phyloP scores from a whole-genome alignment of 371 early-diverging fungal species.

The Thermomucor indicae-seudaticae region DNA sequence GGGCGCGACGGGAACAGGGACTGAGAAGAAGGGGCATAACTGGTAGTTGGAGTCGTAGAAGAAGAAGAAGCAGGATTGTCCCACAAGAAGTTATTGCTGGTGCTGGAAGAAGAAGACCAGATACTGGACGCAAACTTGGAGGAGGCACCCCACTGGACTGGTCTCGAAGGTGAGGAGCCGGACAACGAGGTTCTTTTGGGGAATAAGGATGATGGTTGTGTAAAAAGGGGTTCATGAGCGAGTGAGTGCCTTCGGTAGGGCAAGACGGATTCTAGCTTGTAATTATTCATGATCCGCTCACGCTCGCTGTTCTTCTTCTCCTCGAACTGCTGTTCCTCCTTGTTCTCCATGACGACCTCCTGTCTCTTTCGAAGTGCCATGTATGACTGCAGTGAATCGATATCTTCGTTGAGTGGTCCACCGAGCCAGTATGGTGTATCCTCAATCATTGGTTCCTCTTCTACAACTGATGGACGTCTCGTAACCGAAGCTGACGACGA shows the following conservation, averaged over 20 bases:
- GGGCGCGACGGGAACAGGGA: constrained; percentile 5
- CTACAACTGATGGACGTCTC: background rate
- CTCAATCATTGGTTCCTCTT: background rate
- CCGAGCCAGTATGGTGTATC: constrained; percentile 14
- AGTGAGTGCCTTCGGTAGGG: constrained; percentile 23
- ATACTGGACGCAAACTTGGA: constrained; percentile 4
- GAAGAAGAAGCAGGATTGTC: background rate
- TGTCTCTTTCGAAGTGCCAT: constrained; percentile 3
- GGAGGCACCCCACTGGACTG: background rate
- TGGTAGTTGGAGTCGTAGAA: constrained; percentile 4
- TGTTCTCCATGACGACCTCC: background rate
- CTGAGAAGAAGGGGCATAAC: constrained; percentile 12
- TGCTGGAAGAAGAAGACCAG: constrained; percentile 13
- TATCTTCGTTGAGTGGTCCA: constrained; percentile 5
- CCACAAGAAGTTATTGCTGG: constrained; percentile 7
- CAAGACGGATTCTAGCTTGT: constrained; percentile 2
- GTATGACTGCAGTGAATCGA: background rate
- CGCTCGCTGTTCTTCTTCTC: constrained; percentile 4
- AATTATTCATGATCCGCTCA: constrained; percentile 3
- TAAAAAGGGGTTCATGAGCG: constrained; percentile 12
- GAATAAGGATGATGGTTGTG: background rate
- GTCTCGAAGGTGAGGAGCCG: background rate
- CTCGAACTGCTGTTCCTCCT: constrained; percentile 2
- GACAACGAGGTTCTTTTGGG: constrained; percentile 1
- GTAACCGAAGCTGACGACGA: background rate